Base-by-base conservation (phyloP, 208 protist genomes). In the Strigomonas culicis region DNA sequence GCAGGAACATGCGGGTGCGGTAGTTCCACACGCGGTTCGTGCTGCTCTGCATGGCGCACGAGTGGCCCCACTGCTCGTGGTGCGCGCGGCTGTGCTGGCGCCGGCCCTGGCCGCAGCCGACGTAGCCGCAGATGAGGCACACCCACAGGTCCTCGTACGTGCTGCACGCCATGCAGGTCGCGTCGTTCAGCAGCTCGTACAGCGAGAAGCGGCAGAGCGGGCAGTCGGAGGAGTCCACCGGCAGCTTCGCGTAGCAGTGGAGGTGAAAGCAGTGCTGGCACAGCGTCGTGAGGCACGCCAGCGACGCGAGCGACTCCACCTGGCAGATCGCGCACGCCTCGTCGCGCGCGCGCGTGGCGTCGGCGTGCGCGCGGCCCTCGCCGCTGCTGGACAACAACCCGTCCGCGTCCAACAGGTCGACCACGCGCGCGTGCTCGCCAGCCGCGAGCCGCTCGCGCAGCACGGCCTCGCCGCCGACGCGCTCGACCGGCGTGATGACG, bases 161-260 rank as follows among this genome's bases (percentile, higher is more conserved):
- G 22, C 80, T 74, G 63, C 91, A 96, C n/a, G 53, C 62, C 31
- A 71, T 63, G 63, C 91, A 96, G 22, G 74, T 69, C 4, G 77
- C 79, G 67, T 89, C 72, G 62, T 73, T 82, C n/a, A 82, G 66
- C n/a, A 94, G 66, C 24, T 84, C 80, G 46, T 74, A 79, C 46
- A 94, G 70, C 1, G 79, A 82, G 68, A 94, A 92, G 49, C 88
- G 88, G 59, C 88, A 94, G 8, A 92, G 76, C 15, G 88, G 88
- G 72, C 88, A 94, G 47, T 79, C 77, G 32, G 75, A 63, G 11
- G 78, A 70, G 46, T 63, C 62, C 1, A 78, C 67, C 13, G 78
- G 68, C 24, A 89, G 79, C 56, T 79, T 68, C 31, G 72, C 65
- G 59, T 88, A 88, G 70, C 88, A 94, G 30, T 49, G 31, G 0